Base-by-base conservation (phyloP, 2,329 filamentous ascomycete genomes). In the Gnomoniopsis smithogilvyi region DNA sequence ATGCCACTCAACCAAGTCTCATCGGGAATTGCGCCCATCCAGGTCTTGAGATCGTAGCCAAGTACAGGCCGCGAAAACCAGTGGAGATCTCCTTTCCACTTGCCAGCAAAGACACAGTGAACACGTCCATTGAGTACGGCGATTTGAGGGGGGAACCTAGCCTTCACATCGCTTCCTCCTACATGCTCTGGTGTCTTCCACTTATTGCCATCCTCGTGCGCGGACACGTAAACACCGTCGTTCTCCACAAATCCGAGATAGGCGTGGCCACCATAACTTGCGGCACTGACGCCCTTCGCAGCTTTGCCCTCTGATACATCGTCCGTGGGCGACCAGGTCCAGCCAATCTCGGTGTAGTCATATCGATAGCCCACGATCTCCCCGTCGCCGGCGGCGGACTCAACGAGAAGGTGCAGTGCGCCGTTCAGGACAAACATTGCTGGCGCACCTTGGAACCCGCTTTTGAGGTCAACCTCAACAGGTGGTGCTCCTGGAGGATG, bases 11-110 rank as follows among this genome's bases (percentile, higher is more conserved):
- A 70, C 2, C 83, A 78, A 0, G 79, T 80, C 26, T 77, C 74
- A 65, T 88, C 82, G 11, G 78, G 75, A 21, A 91, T 72, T 30
- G 79, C 71, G 24, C 74, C 71, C 87, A 91, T 91, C 88, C 88
- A 90, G 24, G 75, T 74, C 53, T 78, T 70, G 34, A 85, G 72
- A 30, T 64, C 64, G 56, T 70, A 73, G 49, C 60, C 57, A 30
- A 72, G 61, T 17, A 72, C 64, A 1, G 69, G 67, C 55, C 70
- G 66, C 51, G 71, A 72, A 63, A 69, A 74, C 72, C 72, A 74
- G 12, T 65, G 66, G 45, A 74, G 65, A 54, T 72, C 68, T 19
- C 65, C 67, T n/a, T 62, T 62, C 24, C 65, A 61, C 41, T 66
- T 67, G 63, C 58, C 61, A 19, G 61, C 51, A 34, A 62, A 62